Evolutionary conservation across 2,329 filamentous ascomycete genomes (phyloP).

Genomic region (Diaporthe sp.): DNA sequence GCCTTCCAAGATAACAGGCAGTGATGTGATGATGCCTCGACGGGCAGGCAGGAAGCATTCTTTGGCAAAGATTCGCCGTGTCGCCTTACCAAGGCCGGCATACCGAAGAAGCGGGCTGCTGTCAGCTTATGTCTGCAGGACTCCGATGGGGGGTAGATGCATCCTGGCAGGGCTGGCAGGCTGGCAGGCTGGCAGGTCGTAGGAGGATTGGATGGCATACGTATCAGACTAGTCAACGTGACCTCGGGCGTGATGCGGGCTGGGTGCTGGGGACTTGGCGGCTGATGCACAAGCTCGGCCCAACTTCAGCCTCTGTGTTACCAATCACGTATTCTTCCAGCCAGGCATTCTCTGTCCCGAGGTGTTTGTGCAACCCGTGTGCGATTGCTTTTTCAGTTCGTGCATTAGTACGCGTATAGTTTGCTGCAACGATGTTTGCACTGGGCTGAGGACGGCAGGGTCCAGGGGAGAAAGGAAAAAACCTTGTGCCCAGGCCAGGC

Average conservation of each 20-base stretch:
- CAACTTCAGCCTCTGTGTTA: slow-evolving; percentile 12
- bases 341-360: neutral
- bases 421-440: neutral
- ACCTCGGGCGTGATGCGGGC: slow-evolving; percentile 19
- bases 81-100: neutral
- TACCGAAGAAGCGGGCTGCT: neutral
- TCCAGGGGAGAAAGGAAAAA: neutral
- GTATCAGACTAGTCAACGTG: slow-evolving; percentile 16
- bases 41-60: neutral
- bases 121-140: slow-evolving; percentile 23
- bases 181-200: neutral
- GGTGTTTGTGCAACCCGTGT: neutral
- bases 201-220: slow-evolving; percentile 8
- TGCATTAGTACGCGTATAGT: neutral
- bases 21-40: neutral
- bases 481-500: neutral
- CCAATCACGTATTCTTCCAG: neutral
- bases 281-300: slow-evolving; percentile 3
- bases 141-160: neutral
- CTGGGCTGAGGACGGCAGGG: neutral
- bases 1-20: neutral
- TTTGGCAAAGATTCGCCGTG: neutral
- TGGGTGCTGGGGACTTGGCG: slow-evolving; percentile 13
- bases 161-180: slow-evolving; percentile 15
- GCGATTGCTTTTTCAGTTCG: neutral